Percentiles rank a stretch among this genome's conserved stretches.
Conservation (phyloP, 2,329 filamentous ascomycete species). For the Neonectria sp. region DNA sequence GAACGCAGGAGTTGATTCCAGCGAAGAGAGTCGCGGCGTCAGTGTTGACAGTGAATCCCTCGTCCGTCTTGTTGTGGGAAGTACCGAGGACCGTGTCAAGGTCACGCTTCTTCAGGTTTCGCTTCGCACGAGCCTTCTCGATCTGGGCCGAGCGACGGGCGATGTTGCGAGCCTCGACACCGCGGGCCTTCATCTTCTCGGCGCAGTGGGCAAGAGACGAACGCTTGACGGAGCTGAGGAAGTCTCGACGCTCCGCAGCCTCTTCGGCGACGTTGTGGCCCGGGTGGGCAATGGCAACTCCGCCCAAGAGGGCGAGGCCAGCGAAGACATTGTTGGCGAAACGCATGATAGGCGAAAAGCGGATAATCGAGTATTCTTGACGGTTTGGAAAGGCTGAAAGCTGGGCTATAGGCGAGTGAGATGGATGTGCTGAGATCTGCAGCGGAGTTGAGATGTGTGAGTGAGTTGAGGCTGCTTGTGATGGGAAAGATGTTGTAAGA, state of each 20-base stretch:
- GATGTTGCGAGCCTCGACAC: conserved; percentile 60
- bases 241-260: conserved; percentile 64
- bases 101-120: conserved; percentile 51
- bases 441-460: conserved; percentile 13
- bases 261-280: conserved; percentile 65
- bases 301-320: conserved; percentile 31
- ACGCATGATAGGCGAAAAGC: conserved; percentile 17
- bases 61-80: conserved; percentile 56
- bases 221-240: conserved; percentile 55
- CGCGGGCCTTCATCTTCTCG: conserved; percentile 62
- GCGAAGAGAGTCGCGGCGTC: conserved; percentile 55
- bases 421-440: conserved; percentile 18
- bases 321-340: conserved; percentile 35
- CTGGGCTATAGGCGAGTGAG: background rate
- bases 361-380: background rate
- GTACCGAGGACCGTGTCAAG: conserved; percentile 51
- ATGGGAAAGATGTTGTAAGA: conserved; percentile 4
- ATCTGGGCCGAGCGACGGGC: conserved; percentile 60
- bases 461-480: conserved; percentile 15
- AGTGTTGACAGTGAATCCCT: conserved; percentile 50
- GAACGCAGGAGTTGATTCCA: conserved; percentile 60
- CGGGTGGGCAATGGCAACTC: conserved; percentile 57
- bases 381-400: background rate
- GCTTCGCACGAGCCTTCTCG: conserved; percentile 59
- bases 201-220: conserved; percentile 63